Base-by-base conservation (phyloP, 2,329 filamentous ascomycete species). In the Berkeleyomyces rouxiae region DNA sequence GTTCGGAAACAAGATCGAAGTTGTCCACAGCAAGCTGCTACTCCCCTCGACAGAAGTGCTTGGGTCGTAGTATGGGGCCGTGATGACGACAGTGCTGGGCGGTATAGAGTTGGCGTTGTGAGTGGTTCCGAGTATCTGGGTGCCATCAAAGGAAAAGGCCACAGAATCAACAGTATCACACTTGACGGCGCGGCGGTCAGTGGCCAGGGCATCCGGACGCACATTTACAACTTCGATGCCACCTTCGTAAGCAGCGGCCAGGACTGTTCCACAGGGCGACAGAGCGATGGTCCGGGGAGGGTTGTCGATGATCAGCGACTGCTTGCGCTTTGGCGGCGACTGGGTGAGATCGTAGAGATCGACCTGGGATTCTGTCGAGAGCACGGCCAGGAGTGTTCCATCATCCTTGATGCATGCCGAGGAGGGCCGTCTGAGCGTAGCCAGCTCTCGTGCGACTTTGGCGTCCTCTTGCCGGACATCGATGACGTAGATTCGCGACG, bases 191-290 rank as follows among this genome's bases (percentile, higher is more conserved):
- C 88, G 79, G 68, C 86, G 80, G 67, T 90, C 86, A 0, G 82
- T 87, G 10, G 81, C 72, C 37, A 85, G 69, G 36, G 82, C 83
- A 61, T 78, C 81, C 2, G 84, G 77, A 58, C 82, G 82, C 46
- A 95, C 75, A 4, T 89, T 87, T 37, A 88, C 84, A 0, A 96
- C 87, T 71, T 96, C 90, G 66, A 96, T 91, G n/a, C 88, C 88
- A 62, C 88, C 87, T 69, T 90, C 84, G 72, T 91, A 95, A 6
- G 90, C 90, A 13, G 89, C 86, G 33, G 90, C 90, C 55, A 96
- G 74, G 11, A 96, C 87, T 51, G 85, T 84, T 33, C 88, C 89
- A 66, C 86, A 88, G 1, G 90, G 88, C 0, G 90, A 92, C 39
- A 96, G 75, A 13, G 87, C 85, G 67, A 96, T 86, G 11, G 88